A percentile compares a stretch with the other conserved stretches of the same genome.
Evolutionary conservation across 768 basidiomycete genomes (phyloP).

Genomic region (Lactarius hengduanensis): DNA sequence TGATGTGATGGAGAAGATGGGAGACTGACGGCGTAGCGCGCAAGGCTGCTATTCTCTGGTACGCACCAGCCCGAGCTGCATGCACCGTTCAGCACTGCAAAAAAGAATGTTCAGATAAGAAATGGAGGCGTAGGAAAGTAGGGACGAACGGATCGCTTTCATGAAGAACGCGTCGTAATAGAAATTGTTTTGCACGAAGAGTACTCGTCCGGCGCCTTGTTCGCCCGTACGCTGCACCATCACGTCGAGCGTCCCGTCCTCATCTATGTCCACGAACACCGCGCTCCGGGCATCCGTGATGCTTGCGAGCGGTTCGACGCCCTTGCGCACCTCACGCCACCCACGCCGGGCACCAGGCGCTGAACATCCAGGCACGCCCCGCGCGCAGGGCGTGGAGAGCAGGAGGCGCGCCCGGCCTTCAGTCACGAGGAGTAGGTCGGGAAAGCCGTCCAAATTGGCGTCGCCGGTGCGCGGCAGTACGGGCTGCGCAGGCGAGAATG

Average conservation of each 20-base stretch:
- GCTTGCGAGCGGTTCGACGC: slow-evolving; percentile 57
- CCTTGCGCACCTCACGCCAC: slow-evolving; percentile 55
- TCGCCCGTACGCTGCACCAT: slow-evolving; percentile 80
- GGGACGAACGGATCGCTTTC: slow-evolving; percentile 80
- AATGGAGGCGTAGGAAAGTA: neutral
- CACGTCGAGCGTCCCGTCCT: slow-evolving; percentile 95
- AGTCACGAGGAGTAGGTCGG: slow-evolving; percentile 71
- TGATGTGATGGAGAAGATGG: neutral
- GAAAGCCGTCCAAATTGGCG: slow-evolving; percentile 91
- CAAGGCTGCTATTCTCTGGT: slow-evolving; percentile 49
- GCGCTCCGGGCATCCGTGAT: slow-evolving; percentile 79
- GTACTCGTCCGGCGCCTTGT: slow-evolving; percentile 57
- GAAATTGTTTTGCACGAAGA: slow-evolving; percentile 95
- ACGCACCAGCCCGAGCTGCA: slow-evolving; percentile 83
- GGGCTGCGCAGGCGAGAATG: slow-evolving; percentile 65
- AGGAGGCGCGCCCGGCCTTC: slow-evolving; percentile 59
- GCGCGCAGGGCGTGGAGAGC: slow-evolving; percentile 60
- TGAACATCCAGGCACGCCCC: slow-evolving; percentile 50
- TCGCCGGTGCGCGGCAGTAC: slow-evolving; percentile 83
- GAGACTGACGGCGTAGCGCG: slow-evolving; percentile 66
- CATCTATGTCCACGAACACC: slow-evolving; percentile 89
- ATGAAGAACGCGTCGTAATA: slow-evolving; percentile 99
- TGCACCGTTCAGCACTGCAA: slow-evolving; percentile 85
- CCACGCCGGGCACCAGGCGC: slow-evolving; percentile 58
- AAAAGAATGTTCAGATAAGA: slow-evolving; percentile 1